Evolutionary conservation across 148 eudicot genomes (phyloP), one percentile per base, ranked within the genome.

Genomic region (Oxyria digyna): DNA sequence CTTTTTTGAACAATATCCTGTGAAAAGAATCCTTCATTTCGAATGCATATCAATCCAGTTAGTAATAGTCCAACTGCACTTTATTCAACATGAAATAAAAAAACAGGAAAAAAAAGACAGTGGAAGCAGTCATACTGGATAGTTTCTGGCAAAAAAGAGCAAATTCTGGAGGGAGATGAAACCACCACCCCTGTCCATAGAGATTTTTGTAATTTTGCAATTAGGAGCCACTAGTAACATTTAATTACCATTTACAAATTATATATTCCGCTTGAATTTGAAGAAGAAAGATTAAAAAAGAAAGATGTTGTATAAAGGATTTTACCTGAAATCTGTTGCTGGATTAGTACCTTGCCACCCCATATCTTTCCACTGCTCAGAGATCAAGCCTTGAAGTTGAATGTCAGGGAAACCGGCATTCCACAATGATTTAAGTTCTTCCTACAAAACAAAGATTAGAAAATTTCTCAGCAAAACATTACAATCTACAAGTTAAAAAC

Each of bases 291-390:
- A 17, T 17, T n/a, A n/a, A n/a, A n/a, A n/a, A n/a, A n/a, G 49
- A 4, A 45, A 45, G 17, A 14, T 45, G 15, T 6, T 46, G 11
- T 24, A 45, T 33, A 14, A 41, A 49, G 72, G 67, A 15, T 9
- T 5, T 38, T 84, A 94, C 98, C 98, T 86, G 72, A 94, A 94
- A 79, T 94, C 98, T 66, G 97, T 90, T 26, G 98, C 85, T 46
- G 98, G 98, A 74, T 94, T 89, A 71, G 81, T 46, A 67, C 98
- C 98, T 74, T 94, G 97, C 98, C 98, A 94, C 2, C 98, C 98
- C 97, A 94, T 88, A 42, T 94, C 98, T 76, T 94, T 94, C 98
- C 98, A 94, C 42, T 84, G 92, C 57, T 88, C 97, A 50, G 98
- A 90, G 55, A 90, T 82, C 82, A 94, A 69, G 45, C 93, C 83